Evolutionary conservation across 352 stramenopile species (phyloP).

Genomic region (Saprolegnia parasitica): DNA sequence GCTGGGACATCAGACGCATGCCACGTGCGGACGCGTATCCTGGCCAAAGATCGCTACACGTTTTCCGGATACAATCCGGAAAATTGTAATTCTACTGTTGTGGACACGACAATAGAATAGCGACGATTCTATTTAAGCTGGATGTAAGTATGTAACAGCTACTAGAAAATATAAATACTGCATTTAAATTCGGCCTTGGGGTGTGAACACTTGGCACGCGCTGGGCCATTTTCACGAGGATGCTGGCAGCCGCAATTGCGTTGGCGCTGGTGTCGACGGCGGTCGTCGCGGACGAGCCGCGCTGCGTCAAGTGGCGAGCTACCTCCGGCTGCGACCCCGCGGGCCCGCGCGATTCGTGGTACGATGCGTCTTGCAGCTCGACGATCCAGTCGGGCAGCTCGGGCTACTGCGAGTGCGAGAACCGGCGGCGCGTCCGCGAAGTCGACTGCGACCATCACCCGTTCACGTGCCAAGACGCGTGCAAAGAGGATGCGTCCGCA

Average conservation of each 20-base stretch:
- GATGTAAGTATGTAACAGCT: background rate
- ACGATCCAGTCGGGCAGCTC: slow-evolving; percentile 47
- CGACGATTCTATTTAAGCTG: background rate
- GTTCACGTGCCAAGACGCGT: slow-evolving; percentile 72
- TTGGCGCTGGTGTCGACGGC: background rate
- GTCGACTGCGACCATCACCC: slow-evolving; percentile 70
- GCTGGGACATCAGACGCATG: background rate
- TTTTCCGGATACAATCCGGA: slow-evolving; percentile 4
- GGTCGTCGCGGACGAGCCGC: slow-evolving; percentile 23
- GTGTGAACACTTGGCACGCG: background rate
- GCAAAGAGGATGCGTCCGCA: slow-evolving; percentile 56
- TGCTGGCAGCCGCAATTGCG: background rate
- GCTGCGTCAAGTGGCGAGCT: slow-evolving; percentile 69
- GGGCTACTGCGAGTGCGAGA: slow-evolving; percentile 77
- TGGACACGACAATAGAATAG: background rate
- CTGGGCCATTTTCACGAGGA: background rate
- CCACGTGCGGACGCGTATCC: background rate
- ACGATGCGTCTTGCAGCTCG: slow-evolving; percentile 52
- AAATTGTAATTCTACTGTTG: background rate
- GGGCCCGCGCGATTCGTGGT: slow-evolving; percentile 53
- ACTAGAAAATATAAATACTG: background rate
- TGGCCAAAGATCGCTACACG: background rate
- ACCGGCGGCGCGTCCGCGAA: slow-evolving; percentile 68
- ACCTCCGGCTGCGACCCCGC: slow-evolving; percentile 66
- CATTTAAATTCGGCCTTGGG: background rate